Conservation (phyloP, 1,284 basidiomycete genomes). For the Neonothopanus nambi region DNA sequence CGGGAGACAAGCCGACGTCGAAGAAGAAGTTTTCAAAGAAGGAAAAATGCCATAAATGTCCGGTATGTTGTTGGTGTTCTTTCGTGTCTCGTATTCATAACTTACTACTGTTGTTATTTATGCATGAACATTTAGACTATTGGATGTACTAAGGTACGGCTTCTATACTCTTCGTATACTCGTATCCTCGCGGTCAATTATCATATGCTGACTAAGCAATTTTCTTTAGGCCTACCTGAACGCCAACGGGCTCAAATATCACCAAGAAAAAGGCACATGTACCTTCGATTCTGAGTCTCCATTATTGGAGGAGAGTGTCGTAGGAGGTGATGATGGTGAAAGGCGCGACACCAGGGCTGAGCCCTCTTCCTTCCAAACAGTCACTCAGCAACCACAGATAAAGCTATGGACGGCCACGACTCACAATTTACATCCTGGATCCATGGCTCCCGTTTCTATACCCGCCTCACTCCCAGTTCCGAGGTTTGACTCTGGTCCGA, state of each 20-base stretch:
- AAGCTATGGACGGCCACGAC: no score
- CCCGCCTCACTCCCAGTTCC: no score
- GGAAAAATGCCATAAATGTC: slow-evolving; percentile 6
- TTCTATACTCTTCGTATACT: no score
- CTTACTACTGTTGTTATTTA: not conserved
- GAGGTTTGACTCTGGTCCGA: no score
- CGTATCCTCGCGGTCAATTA: no score
- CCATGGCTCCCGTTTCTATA: no score
- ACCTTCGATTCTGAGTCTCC: no score
- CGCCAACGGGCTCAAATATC: slow-evolving; percentile 24
- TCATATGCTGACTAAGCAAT: not conserved
- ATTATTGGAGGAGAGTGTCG: not conserved
- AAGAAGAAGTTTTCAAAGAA: slow-evolving; percentile 3
- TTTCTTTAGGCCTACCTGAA: slow-evolving; percentile 20
- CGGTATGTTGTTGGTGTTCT: not conserved
- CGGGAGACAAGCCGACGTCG: not conserved
- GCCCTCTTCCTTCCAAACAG: no score
- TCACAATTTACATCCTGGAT: no score
- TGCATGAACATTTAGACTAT: not conserved
- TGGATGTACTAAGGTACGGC: slow-evolving; percentile 17
- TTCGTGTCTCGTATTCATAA: not conserved
- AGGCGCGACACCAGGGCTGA: no score
- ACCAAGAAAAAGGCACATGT: slow-evolving; percentile 22
- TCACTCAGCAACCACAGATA: no score
- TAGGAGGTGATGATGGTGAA: no score